Conservation (phyloP, 331 rosid species). For the Phaseolus coccineus region DNA sequence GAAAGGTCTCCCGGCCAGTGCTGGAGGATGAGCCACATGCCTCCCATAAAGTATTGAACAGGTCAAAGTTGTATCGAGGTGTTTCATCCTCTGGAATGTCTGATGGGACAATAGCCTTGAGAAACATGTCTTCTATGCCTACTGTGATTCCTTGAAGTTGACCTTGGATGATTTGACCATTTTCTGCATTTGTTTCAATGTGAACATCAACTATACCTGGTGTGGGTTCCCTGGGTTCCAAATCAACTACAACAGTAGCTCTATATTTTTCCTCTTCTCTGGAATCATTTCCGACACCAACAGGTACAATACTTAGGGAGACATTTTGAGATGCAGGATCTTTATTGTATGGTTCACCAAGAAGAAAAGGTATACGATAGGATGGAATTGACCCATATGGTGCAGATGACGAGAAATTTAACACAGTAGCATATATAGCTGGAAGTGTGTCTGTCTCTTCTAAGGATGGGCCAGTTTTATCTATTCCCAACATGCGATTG, state of each 20-base stretch:
- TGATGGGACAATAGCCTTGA: conserved; percentile 72
- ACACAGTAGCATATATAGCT: conserved; percentile 89
- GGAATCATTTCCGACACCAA: conserved; percentile 61
- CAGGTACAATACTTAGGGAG: conserved; percentile 75
- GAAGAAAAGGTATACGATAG: conserved; percentile 85
- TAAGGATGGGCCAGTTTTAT: conserved; percentile 48
- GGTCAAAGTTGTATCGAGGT: conserved; percentile 68
- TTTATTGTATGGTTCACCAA: conserved; percentile 72
- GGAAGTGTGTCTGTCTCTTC: conserved; percentile 75
- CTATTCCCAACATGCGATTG: conserved; percentile 65
- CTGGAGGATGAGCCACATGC: conserved; percentile 83
- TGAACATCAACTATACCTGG: conserved; percentile 86
- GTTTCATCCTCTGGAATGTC: conserved; percentile 57
- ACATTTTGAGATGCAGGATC: conserved; percentile 52
- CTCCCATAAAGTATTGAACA: conserved; percentile 91
- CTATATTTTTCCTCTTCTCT: conserved; percentile 62
- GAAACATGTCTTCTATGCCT: conserved; percentile 99
- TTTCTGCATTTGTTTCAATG: conserved; percentile 86
- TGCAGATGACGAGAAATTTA: conserved; percentile 86
- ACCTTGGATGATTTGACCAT: conserved; percentile 80
- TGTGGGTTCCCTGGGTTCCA: conserved; percentile 94
- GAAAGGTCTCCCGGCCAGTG: conserved; percentile 87
- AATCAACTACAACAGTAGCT: conserved; percentile 68
- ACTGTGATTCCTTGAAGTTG: conserved; percentile 78
- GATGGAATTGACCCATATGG: conserved; percentile 84